Evolutionary conservation across 768 basidiomycete species (phyloP), one percentile per base, ranked within the genome.

Genomic region (Rhizopogon vinicolor): DNA sequence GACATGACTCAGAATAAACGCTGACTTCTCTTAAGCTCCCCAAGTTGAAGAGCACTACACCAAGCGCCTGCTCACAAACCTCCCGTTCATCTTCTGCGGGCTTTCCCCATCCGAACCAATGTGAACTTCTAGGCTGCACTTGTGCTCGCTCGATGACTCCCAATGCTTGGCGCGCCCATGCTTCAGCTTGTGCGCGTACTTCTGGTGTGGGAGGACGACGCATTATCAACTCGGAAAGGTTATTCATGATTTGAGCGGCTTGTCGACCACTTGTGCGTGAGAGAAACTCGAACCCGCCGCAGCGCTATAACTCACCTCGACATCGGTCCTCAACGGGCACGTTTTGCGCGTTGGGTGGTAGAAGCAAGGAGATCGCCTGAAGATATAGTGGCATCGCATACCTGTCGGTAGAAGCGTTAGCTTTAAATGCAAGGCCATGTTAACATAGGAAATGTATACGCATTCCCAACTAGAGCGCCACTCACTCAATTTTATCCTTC

Each of bases 331-430:
- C 80, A 1, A 68, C 29, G 14, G 62, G 60, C 12, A 69, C 65
- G 13, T 62, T 58, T 43, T 68, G 65, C 56, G 51, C 51, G 16
- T 62, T 59, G 0, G 74, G 68, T 3, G 82, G 83, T 14, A 87
- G 72, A 44, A 89, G 75, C 19, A 87, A 69, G 0, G 82, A 80
- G 44, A 85, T 76, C 7, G 86, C 84, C 57, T 85, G 84, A 9
- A 86, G 72, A 66, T 88, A 88, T 5, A 89, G 74, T 2, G 81
- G 79, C 62, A 84, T 72, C 0, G 87, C 86, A 59, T 79, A 84
- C 22, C 87, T 89, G 53, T 49, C 28, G 8, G 40, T 19, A 50
- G 37, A 53, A 46, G 40, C 29, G 44, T 18, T 28, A 16, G 40
- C 25, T 45, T 16, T 39, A 35, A 50, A 7, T 22, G 16, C 28